phyloP scores from a whole-genome alignment of 2,329 filamentous ascomycete species.

The Mollisia scopiformis region DNA sequence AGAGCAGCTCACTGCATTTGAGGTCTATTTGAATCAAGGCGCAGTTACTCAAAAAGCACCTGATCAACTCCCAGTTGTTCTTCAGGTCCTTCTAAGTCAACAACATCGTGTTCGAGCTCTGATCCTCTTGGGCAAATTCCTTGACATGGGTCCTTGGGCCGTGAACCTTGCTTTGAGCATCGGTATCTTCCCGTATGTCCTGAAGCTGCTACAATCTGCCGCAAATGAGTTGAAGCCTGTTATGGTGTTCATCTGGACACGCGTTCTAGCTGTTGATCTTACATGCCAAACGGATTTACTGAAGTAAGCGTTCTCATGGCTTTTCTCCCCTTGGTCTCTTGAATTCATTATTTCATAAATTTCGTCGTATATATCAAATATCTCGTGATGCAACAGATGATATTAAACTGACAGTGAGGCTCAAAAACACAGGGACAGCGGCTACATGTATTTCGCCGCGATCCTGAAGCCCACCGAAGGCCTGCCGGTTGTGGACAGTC shows the following conservation, averaged over 20 bases:
- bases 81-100: slow-evolving; percentile 94
- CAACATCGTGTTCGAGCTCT: slow-evolving; percentile 90
- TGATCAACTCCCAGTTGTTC: slow-evolving; percentile 92
- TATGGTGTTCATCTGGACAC: slow-evolving; percentile 99
- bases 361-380: neutral
- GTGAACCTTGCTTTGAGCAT: slow-evolving; percentile 98
- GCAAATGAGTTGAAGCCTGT: slow-evolving; percentile 94
- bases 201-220: slow-evolving; percentile 94
- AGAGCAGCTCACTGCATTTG: slow-evolving; percentile 95
- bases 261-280: slow-evolving; percentile 92
- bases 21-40: slow-evolving; percentile 87
- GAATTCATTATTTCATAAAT: neutral
- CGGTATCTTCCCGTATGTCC: slow-evolving; percentile 97
- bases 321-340: neutral
- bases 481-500: slow-evolving; percentile 83
- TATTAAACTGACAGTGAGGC: slow-evolving; percentile 2
- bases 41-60: slow-evolving; percentile 85
- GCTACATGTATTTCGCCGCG: slow-evolving; percentile 94
- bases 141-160: slow-evolving; percentile 96
- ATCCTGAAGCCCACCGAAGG: slow-evolving; percentile 85
- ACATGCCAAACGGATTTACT: slow-evolving; percentile 91
- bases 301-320: slow-evolving; percentile 49
- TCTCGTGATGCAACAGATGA: neutral
- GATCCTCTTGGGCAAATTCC: slow-evolving; percentile 88
- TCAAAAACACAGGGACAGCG: slow-evolving; percentile 64